Base-by-base conservation (phyloP, 495 filamentous ascomycete species). In the Podospora comata region DNA sequence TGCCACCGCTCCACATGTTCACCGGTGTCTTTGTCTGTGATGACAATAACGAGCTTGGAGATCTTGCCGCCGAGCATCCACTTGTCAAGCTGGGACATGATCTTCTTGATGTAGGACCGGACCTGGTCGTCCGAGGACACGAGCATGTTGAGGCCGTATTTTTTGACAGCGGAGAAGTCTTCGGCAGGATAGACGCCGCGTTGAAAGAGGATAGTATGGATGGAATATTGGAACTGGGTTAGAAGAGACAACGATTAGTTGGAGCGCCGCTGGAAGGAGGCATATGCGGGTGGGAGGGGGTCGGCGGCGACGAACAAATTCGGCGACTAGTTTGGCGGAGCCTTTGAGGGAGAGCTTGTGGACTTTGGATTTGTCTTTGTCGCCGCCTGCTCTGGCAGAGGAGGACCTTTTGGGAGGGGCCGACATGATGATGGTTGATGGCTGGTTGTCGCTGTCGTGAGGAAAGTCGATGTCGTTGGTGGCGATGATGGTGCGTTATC, bases 131-230 rank as follows among this genome's bases (percentile, higher is more conserved):
- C 95, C 67, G 91, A 88, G 19, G 95, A 92, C 53, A 97, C 93
- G 54, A 97, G 91, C 93, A 99, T 98, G 74, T 96, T 98, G 71
- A 99, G 88, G 73, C 96, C 96, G 88, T 99, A 99, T 84, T 99
- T 99, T 80, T 98, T 98, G 73, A 99, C 93, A 26, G 94, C 89
- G 70, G 91, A 93, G 77, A 99, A 99, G 81, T 99, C 95, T 73
- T 99, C 95, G 34, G 95, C 94, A 54, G 96, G 95, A 79, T 99
- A 99, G 64, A 99, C 95, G 62, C 93, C 95, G 72, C 95, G 86
- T 78, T 98, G 96, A 85, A 97, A 96, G 71, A 90, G 92, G 70
- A 54, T 55, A 7, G 56, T n/a, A 54, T 54, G 61, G 61, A 63
- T 63, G 7, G 30, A 44, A 32, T 63, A 63, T 48, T 63, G 61